phyloP scores from a whole-genome alignment of 1,139 yeast species.

The Kazachstania sp. region DNA sequence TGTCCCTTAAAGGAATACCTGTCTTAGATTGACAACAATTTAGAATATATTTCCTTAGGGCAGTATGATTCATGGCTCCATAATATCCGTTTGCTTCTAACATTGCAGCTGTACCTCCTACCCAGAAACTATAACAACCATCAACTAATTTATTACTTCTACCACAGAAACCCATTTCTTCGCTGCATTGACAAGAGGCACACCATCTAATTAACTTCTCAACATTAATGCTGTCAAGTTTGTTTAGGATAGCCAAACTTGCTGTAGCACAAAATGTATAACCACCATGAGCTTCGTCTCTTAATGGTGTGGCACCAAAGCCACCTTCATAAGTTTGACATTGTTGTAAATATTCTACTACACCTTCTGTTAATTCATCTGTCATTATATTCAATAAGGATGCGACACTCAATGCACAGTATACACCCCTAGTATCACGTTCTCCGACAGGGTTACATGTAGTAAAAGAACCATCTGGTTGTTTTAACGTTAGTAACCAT shows the following conservation, averaged over 20 bases:
- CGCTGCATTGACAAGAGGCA: slow-evolving; percentile 52
- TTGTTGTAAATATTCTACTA: slow-evolving; percentile 49
- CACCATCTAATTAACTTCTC: slow-evolving; percentile 54
- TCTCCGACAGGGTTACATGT: slow-evolving; percentile 49
- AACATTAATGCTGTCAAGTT: slow-evolving; percentile 34
- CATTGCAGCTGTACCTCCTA: slow-evolving; percentile 71
- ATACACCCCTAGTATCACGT: slow-evolving; percentile 75
- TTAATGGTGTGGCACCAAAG: slow-evolving; percentile 64
- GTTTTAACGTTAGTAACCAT: slow-evolving; percentile 63
- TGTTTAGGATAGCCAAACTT: slow-evolving; percentile 39
- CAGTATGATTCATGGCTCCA: no score
- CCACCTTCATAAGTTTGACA: slow-evolving; percentile 97
- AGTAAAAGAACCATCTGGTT: slow-evolving; percentile 50
- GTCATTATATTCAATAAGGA: slow-evolving; percentile 56
- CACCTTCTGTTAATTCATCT: slow-evolving; percentile 47
- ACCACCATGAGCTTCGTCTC: slow-evolving; percentile 95
- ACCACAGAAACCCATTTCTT: slow-evolving; percentile 85
- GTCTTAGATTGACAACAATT: slow-evolving; percentile 61
- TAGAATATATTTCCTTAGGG: slow-evolving; percentile 62
- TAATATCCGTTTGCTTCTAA: slow-evolving; percentile 31
- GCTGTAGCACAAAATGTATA: slow-evolving; percentile 89
- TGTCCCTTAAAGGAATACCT: slow-evolving; percentile 75
- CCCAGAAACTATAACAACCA: slow-evolving; percentile 95
- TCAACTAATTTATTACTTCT: slow-evolving; percentile 90
- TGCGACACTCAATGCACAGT: slow-evolving; percentile 77